Percentiles rank a stretch among this genome's conserved stretches.
phyloP scores from a whole-genome alignment of 371 early-diverging fungal genomes.

The Synchytrium microbalum region DNA sequence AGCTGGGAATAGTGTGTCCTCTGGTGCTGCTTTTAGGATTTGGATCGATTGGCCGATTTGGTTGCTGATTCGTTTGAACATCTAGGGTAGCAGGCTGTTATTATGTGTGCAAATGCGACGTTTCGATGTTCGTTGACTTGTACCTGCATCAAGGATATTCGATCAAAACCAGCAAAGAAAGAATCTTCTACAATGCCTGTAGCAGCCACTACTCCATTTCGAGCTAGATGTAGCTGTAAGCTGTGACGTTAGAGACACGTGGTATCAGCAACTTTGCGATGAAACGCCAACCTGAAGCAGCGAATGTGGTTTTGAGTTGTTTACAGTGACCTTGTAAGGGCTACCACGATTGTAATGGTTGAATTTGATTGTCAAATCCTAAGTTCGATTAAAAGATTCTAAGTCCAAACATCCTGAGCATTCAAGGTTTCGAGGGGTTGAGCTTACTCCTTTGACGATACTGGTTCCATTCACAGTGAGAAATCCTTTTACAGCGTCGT shows the following conservation, averaged over 20 bases:
- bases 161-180: neutral
- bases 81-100: neutral
- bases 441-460: constrained; percentile 26
- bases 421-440: neutral
- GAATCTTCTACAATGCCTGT: neutral
- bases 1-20: constrained; percentile 8
- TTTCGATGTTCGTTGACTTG: neutral
- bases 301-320: constrained; percentile 9
- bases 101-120: neutral
- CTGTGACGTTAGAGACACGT: too few relatives aligned
- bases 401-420: neutral
- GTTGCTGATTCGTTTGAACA: neutral
- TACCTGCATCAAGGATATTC: neutral
- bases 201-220: neutral
- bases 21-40: neutral
- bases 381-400: neutral
- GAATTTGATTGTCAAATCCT: constrained; percentile 29
- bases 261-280: too few relatives aligned
- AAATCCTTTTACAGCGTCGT: constrained; percentile 28
- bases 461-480: constrained; percentile 27
- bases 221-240: neutral
- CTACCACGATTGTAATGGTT: constrained; percentile 25
- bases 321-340: constrained; percentile 17
- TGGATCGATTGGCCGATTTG: neutral
- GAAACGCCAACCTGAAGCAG: constrained; percentile 8